Percentiles rank a stretch among this genome's conserved stretches.
phyloP scores from a whole-genome alignment of 2,329 filamentous ascomycete species.

The Cladosporium sp. region DNA sequence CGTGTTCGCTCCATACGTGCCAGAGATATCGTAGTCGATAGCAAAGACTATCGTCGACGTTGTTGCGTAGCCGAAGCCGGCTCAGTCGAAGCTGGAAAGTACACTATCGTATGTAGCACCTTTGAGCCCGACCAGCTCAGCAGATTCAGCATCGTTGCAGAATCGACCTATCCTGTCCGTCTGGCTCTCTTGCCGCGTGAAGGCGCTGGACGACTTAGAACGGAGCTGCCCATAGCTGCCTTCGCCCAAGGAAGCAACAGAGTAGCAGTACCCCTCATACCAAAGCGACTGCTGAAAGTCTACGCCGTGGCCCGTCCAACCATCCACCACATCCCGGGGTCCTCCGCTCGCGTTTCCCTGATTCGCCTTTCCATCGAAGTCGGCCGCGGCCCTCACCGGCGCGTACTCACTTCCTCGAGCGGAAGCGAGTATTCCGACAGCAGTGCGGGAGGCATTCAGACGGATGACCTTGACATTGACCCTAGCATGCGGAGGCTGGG shows the following conservation, averaged over 20 bases:
- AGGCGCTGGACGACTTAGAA: slow-evolving; percentile 67
- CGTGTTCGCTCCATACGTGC: slow-evolving; percentile 65
- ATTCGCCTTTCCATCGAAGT: slow-evolving; percentile 69
- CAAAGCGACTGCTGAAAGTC: slow-evolving; percentile 44
- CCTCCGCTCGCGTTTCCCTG: slow-evolving; percentile 33
- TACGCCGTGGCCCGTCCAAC: slow-evolving; percentile 26
- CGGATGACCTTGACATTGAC: slow-evolving; percentile 68
- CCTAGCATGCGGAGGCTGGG: slow-evolving; percentile 53
- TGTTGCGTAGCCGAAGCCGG: slow-evolving; percentile 64
- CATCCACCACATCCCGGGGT: not conserved
- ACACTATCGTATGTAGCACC: slow-evolving; percentile 86
- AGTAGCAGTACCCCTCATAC: slow-evolving; percentile 48
- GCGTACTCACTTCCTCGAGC: slow-evolving; percentile 60
- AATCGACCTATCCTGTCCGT: slow-evolving; percentile 53
- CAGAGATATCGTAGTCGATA: slow-evolving; percentile 75
- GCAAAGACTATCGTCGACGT: slow-evolving; percentile 81
- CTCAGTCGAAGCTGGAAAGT: slow-evolving; percentile 63
- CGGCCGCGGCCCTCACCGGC: slow-evolving; percentile 65
- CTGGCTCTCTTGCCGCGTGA: slow-evolving; percentile 64
- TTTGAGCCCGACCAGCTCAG: slow-evolving; percentile 77
- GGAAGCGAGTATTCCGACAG: slow-evolving; percentile 71
- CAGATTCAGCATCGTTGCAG: slow-evolving; percentile 69
- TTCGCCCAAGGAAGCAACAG: slow-evolving; percentile 50
- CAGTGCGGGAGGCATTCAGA: slow-evolving; percentile 57
- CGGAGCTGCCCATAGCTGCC: slow-evolving; percentile 50